Conservation (phyloP, 345 rosid genomes). For the Euphorbia tirucalli region DNA sequence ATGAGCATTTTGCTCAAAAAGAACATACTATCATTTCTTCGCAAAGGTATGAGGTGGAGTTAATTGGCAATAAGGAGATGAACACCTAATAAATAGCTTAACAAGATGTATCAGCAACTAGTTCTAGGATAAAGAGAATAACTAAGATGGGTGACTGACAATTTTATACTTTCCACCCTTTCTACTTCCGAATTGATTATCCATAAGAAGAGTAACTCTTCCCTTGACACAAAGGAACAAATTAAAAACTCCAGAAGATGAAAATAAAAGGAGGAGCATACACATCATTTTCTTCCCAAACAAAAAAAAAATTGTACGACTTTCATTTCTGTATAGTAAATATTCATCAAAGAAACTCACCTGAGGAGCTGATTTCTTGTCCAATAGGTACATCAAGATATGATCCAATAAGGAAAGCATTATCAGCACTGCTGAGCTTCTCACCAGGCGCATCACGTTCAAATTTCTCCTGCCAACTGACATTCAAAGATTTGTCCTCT, state of each 20-base stretch:
- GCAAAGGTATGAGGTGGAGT: not conserved
- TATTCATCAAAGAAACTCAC: conserved; percentile 39
- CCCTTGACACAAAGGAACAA: not conserved
- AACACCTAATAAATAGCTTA: not conserved
- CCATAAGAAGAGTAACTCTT: not conserved
- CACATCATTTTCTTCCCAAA: not conserved
- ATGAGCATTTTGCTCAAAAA: not conserved
- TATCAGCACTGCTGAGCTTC: conserved; percentile 60
- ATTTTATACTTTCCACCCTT: not conserved
- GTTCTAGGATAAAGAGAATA: not conserved
- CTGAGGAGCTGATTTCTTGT: conserved; percentile 90
- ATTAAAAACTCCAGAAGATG: not conserved
- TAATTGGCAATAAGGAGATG: not conserved
- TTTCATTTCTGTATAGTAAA: not conserved
- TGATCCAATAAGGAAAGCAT: conserved; percentile 71
- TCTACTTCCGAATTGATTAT: not conserved
- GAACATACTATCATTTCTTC: not conserved
- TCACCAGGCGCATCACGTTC: conserved; percentile 60
- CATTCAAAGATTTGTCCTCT: conserved; percentile 66
- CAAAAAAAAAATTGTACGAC: not conserved
- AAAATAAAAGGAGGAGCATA: not conserved
- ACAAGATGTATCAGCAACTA: not conserved
- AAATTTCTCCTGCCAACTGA: conserved; percentile 85
- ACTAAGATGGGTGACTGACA: not conserved
- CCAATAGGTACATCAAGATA: conserved; percentile 91